Evolutionary conservation across 2,329 filamentous ascomycete species (phyloP).

Genomic region (Cladosporium sp.): DNA sequence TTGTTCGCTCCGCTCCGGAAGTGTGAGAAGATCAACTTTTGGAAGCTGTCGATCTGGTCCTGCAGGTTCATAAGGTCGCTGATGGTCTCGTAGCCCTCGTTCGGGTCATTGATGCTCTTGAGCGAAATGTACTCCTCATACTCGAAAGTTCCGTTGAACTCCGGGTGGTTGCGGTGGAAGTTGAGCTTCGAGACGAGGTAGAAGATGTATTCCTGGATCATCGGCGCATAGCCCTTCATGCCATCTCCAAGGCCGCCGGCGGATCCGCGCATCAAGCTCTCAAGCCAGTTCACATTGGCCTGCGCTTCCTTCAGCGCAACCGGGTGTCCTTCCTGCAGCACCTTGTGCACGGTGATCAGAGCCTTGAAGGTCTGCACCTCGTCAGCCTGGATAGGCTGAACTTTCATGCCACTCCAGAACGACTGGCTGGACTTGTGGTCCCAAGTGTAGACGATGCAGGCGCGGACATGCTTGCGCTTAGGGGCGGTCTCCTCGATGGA

Average conservation of each 20-base stretch:
- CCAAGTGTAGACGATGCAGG: conserved; percentile 98
- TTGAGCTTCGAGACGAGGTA: conserved; percentile 89
- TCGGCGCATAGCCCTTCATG: conserved; percentile 66
- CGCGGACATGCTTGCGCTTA: conserved; percentile 91
- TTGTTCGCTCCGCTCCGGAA: conserved; percentile 90
- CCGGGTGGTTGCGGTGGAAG: conserved; percentile 95
- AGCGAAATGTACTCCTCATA: conserved; percentile 98
- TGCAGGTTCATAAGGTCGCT: conserved; percentile 93
- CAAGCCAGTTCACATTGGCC: conserved; percentile 82
- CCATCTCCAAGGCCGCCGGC: conserved; percentile 68
- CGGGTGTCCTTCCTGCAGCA: conserved; percentile 93
- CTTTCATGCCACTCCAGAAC: conserved; percentile 98
- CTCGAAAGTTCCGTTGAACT: conserved; percentile 98
- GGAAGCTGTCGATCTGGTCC: conserved; percentile 97
- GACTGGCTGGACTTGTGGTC: conserved; percentile 92
- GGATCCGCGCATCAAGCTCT: conserved; percentile 81
- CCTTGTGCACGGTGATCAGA: conserved; percentile 94
- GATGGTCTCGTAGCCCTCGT: conserved; percentile 95
- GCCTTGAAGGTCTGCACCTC: conserved; percentile 99
- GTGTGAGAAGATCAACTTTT: conserved; percentile 97
- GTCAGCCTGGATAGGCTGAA: conserved; percentile 97
- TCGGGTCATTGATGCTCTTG: conserved; percentile 97
- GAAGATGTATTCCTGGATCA: conserved; percentile 96
- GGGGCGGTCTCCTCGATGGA: conserved; percentile 57
- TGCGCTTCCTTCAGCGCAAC: conserved; percentile 83